Conservation (phyloP, 352 stramenopile genomes). For the Phytophthora sp. region DNA sequence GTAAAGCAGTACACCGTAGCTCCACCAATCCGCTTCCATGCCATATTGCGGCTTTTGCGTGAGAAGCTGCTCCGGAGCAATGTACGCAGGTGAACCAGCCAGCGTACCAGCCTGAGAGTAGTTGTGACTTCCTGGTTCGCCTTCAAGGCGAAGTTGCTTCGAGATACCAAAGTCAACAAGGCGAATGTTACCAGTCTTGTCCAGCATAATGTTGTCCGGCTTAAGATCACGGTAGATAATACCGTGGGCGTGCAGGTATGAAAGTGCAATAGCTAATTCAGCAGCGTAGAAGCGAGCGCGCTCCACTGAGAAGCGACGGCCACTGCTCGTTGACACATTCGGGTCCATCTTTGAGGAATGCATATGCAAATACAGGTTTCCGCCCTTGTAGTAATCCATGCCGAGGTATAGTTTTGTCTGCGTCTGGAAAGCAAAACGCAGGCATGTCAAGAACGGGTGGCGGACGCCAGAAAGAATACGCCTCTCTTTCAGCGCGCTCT, state of each 20-base stretch:
- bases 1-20: constrained; percentile 89
- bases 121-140: constrained; percentile 41
- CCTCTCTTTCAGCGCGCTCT: constrained; percentile 77
- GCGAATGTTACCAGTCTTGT: constrained; percentile 85
- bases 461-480: constrained; percentile 79
- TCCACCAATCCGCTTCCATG: constrained; percentile 92
- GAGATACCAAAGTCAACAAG: constrained; percentile 92
- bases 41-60: constrained; percentile 88
- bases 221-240: constrained; percentile 92
- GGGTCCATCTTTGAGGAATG: constrained; percentile 85
- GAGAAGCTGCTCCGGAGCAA: constrained; percentile 82
- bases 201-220: constrained; percentile 91
- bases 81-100: constrained; percentile 85
- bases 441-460: constrained; percentile 80
- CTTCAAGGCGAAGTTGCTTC: constrained; percentile 71
- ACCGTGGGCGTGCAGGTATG: constrained; percentile 85
- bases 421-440: constrained; percentile 89
- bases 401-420: constrained; percentile 83
- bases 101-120: constrained; percentile 76
- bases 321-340: constrained; percentile 75
- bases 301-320: constrained; percentile 71
- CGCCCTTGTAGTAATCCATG: constrained; percentile 88
- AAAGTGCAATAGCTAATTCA: constrained; percentile 86
- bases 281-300: constrained; percentile 87
- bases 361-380: constrained; percentile 89